Percentiles rank a stretch among this genome's conserved stretches.
Conservation (phyloP, 2,329 filamentous ascomycete species). For the Colletotrichum tabaci region DNA sequence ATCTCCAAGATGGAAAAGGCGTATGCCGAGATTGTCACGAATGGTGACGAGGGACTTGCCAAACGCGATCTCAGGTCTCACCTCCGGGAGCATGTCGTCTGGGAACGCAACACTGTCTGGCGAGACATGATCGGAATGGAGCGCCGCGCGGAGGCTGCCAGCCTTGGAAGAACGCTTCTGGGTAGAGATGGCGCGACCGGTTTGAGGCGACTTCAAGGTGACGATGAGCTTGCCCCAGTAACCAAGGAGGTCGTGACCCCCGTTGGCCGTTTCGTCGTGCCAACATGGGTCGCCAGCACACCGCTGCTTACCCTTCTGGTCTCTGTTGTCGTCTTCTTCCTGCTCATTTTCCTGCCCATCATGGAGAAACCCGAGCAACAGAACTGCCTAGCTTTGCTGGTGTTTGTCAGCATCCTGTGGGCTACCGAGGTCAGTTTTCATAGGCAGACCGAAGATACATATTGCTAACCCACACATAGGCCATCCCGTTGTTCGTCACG, state of each 20-base stretch:
- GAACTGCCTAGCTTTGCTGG: conserved; percentile 93
- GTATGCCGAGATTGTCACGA: conserved; percentile 87
- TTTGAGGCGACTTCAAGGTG: conserved; percentile 84
- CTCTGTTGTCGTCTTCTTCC: conserved; percentile 80
- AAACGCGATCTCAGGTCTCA: conserved; percentile 91
- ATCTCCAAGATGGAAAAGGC: conserved; percentile 82
- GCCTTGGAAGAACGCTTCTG: conserved; percentile 87
- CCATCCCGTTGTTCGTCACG: conserved; percentile 96
- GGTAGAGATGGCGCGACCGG: conserved; percentile 79
- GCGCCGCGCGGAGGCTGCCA: conserved; percentile 92
- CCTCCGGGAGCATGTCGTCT: conserved; percentile 95
- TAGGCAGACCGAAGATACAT: not conserved
- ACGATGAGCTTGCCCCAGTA: conserved; percentile 75
- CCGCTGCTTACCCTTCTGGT: conserved; percentile 83
- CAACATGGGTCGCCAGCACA: conserved; percentile 86
- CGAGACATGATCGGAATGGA: conserved; percentile 99
- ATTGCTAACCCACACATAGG: conserved; percentile 63
- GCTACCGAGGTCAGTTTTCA: conserved; percentile 83
- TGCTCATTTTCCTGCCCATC: conserved; percentile 83
- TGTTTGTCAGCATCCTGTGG: conserved; percentile 96
- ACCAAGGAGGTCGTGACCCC: conserved; percentile 84
- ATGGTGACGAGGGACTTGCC: conserved; percentile 82
- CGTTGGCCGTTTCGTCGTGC: conserved; percentile 81
- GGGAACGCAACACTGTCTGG: conserved; percentile 99
- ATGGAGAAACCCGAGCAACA: conserved; percentile 92